Evolutionary conservation across 2,329 filamentous ascomycete species (phyloP), one percentile per base, ranked within the genome.

Genomic region (Stenocarpella maydis): DNA sequence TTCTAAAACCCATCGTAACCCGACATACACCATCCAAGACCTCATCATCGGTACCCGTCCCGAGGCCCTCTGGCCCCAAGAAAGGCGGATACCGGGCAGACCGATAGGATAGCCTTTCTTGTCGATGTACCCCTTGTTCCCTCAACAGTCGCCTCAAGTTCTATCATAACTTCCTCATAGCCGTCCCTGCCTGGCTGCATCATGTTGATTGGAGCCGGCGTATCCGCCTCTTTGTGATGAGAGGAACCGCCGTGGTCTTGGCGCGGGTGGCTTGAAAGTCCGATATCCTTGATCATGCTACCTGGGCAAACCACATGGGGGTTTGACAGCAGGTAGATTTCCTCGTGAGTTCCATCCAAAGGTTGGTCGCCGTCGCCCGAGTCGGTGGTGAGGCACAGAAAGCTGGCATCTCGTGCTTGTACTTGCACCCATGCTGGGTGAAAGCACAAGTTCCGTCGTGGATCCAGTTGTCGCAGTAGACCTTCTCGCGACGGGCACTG

Each of bases 401-500:
- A n/a, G n/a, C n/a, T n/a, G n/a, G n/a, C 14, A 41, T 41, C 37
- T 54, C 31, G 12, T 54, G 52, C 81, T 94, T 95, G 84, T 90
- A 97, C 73, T 91, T 89, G 82, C 95, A 97, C 0, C 95, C 94
- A 76, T 95, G 91, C 78, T 96, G 92, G 4, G 87, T 90, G 78
- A 93, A 98, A 72, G 92, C 92, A 78, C 95, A 98, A 53, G 92
- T 89, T 26, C 94, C 94, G 70, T 92, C 91, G 75, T 93, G 90
- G 67, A 97, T 90, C 94, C 94, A 98, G 79, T 95, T 93, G 71
- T 93, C 93, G 80, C 94, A 97, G 79, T 91, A 97, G 34, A 91
- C 82, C 78, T 97, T 97, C 69, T 79, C 77, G 28, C 77, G 77
- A 75, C 87, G 88, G 8, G 81, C 74, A 4, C 50, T 12, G 26